A percentile compares a stretch with the other conserved stretches of the same genome.
Evolutionary conservation across 805 yeast species (phyloP).

Genomic region (Metschnikowia dekortorum): DNA sequence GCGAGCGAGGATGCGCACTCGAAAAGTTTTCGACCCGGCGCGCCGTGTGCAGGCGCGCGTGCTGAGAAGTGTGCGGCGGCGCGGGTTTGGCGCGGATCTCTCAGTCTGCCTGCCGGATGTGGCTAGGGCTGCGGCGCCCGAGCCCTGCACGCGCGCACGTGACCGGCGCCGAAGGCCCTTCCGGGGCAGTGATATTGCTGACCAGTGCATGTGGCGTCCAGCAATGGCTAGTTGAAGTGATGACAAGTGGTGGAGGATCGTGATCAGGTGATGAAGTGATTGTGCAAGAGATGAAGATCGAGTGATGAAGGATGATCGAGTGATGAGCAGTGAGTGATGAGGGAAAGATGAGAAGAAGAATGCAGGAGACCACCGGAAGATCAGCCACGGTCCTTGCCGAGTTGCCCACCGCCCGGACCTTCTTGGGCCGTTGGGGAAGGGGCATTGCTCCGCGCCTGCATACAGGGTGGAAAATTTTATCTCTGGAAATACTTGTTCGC

Average conservation of each 20-base stretch:
- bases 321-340: too few species aligned
- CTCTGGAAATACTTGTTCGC: slow-evolving; percentile 26
- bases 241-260: too few species aligned
- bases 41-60: slow-evolving; percentile 14
- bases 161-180: not conserved
- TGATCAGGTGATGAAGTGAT: too few species aligned
- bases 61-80: slow-evolving; percentile 14
- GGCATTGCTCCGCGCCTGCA: slow-evolving; percentile 12
- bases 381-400: too few species aligned
- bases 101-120: slow-evolving; percentile 16
- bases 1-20: slow-evolving; percentile 2
- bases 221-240: too few species aligned
- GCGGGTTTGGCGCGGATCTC: slow-evolving; percentile 13
- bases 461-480: slow-evolving; percentile 21
- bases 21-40: slow-evolving; percentile 12
- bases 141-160: slow-evolving; percentile 19
- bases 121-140: slow-evolving; percentile 11
- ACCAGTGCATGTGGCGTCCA: too few species aligned
- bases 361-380: too few species aligned
- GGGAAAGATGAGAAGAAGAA: too few species aligned
- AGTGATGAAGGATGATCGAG: too few species aligned
- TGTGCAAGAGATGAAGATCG: too few species aligned
- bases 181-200: too few species aligned
- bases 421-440: not conserved
- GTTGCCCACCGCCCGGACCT: not conserved